phyloP scores from a whole-genome alignment of 2,329 filamentous ascomycete species.

The Penicillium nordicum region DNA sequence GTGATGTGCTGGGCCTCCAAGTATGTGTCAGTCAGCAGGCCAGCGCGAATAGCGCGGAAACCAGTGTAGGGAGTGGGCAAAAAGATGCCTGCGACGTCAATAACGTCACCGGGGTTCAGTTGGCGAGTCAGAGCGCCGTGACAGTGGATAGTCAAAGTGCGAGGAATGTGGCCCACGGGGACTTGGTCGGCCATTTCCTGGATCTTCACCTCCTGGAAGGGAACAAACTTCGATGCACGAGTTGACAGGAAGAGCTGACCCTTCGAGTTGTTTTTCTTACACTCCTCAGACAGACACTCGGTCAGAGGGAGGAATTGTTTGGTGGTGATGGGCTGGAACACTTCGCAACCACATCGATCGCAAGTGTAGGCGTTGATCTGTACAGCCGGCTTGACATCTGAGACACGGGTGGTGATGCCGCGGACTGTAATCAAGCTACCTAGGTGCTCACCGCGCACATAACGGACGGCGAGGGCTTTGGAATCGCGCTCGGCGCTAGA shows the following conservation, averaged over 20 bases:
- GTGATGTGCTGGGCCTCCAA: slow-evolving; percentile 88
- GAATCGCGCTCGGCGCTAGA: slow-evolving; percentile 58
- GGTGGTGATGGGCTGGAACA: slow-evolving; percentile 91
- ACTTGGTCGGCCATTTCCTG: slow-evolving; percentile 99
- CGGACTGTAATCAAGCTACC: slow-evolving; percentile 91
- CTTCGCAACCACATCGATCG: slow-evolving; percentile 92
- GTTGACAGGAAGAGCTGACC: slow-evolving; percentile 92
- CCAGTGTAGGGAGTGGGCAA: slow-evolving; percentile 97
- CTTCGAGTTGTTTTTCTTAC: slow-evolving; percentile 83
- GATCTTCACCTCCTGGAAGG: slow-evolving; percentile 97
- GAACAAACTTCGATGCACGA: slow-evolving; percentile 92
- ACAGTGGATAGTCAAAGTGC: slow-evolving; percentile 84
- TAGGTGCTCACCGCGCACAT: slow-evolving; percentile 88
- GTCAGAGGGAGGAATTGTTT: slow-evolving; percentile 87
- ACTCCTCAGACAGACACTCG: slow-evolving; percentile 86
- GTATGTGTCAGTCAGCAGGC: slow-evolving; percentile 95
- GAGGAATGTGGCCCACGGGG: slow-evolving; percentile 93
- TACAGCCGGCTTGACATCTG: slow-evolving; percentile 96
- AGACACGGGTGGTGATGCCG: slow-evolving; percentile 90
- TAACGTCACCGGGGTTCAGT: slow-evolving; percentile 88
- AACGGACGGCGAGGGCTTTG: slow-evolving; percentile 80
- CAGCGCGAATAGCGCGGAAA: slow-evolving; percentile 93
- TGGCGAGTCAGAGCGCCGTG: slow-evolving; percentile 81
- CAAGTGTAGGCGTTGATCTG: slow-evolving; percentile 97
- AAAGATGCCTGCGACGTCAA: slow-evolving; percentile 94